Base-by-base conservation (phyloP, 2,329 filamentous ascomycete species). In the Trichophyton verrucosum region DNA sequence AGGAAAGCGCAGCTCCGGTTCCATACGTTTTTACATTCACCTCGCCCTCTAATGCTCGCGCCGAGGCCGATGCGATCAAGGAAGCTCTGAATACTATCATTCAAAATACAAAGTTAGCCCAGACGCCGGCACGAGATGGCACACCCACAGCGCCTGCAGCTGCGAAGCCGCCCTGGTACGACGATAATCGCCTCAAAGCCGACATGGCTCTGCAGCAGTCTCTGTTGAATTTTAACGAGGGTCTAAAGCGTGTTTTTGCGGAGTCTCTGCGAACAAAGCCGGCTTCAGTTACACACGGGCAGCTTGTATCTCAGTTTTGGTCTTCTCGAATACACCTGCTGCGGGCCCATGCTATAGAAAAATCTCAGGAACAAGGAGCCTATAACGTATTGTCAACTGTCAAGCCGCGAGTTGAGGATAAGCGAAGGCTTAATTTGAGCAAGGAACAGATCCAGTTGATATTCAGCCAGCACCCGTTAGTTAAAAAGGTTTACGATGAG, bases 271-370 rank as follows among this genome's bases (percentile, higher is more conserved):
- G 83, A 59, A 88, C 88, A 7, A 96, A 96, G 69, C 91, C 92
- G 0, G 87, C 92, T 6, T 86, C 87, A 1, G 86, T 97, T 63
- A 86, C 87, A 0, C 84, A 87, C 30, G 82, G 83, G 1, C 86
- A 91, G 51, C 96, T 97, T 73, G 91, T 92, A 66, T 80, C 85
- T 1, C 92, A 96, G 72, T 99, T 99, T 76, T 99, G 94, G 94
- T 89, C 90, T 1, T 89, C 90, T 1, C 82, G 95, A 53, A 82
- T 91, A 55, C 90, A 90, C 71, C 78, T 96, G 36, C 80, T 99
- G 33, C 87, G 94, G 11, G 88, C 92, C 0, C 89, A 96, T 75
- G 91, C 91, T 1, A 94, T 96, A 53, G 91, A 97, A 74, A 85
- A 83, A 60, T 85, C 84, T 62, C 95, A 99, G 76, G 87, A 86